phyloP scores from a whole-genome alignment of 2,329 filamentous ascomycete genomes.

The Ophiostoma montium region DNA sequence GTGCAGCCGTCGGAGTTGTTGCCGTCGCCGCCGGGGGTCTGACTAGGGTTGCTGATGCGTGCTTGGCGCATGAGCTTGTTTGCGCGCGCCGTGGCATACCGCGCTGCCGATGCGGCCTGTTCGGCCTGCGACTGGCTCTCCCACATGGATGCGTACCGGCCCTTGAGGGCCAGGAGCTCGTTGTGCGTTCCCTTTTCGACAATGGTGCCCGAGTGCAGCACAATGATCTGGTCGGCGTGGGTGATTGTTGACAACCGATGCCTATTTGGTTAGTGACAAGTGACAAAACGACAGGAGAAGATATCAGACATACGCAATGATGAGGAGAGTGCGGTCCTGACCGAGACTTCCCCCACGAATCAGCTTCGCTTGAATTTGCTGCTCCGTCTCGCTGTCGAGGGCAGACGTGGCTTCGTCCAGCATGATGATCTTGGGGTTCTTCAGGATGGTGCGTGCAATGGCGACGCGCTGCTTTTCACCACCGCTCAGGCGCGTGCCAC shows the following conservation, averaged over 20 bases:
- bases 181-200: slow-evolving; percentile 31
- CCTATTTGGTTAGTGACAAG: slow-evolving; percentile 20
- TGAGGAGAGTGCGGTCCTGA: slow-evolving; percentile 76
- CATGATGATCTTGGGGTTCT: slow-evolving; percentile 54
- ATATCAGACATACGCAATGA: slow-evolving; percentile 61
- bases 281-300: background rate
- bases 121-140: slow-evolving; percentile 50
- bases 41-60: slow-evolving; percentile 25
- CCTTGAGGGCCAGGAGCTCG: slow-evolving; percentile 54
- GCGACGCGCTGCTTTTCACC: slow-evolving; percentile 46
- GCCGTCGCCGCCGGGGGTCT: slow-evolving; percentile 17
- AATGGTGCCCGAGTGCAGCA: slow-evolving; percentile 15
- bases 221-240: slow-evolving; percentile 16
- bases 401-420: slow-evolving; percentile 61
- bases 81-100: slow-evolving; percentile 26
- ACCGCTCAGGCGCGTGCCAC: slow-evolving; percentile 40
- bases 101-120: slow-evolving; percentile 48
- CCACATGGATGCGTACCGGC: slow-evolving; percentile 77
- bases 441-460: slow-evolving; percentile 51
- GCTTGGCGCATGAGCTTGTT: slow-evolving; percentile 34
- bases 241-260: slow-evolving; percentile 57
- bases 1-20: slow-evolving; percentile 32
- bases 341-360: slow-evolving; percentile 50
- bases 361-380: slow-evolving; percentile 51
- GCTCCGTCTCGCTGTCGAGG: slow-evolving; percentile 47